phyloP scores from a whole-genome alignment of 148 eudicot species.

The Dysphania ambrosioides region DNA sequence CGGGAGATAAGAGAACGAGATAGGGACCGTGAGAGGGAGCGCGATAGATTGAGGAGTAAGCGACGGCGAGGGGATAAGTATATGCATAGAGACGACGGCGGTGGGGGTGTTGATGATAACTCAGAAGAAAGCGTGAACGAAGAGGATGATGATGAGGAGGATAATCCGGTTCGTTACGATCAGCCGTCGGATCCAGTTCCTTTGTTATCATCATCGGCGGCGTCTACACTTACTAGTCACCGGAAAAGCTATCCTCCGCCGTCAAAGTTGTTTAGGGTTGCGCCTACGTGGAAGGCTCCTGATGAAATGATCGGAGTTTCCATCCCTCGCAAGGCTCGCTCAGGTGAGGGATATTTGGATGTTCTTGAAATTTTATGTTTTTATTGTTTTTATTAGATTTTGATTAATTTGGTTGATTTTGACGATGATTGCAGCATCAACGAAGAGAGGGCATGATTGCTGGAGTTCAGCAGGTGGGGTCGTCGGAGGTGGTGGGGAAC shows the following conservation, averaged over 20 bases:
- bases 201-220: slow-evolving; percentile 23
- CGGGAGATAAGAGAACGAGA: slow-evolving; percentile 39
- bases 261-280: slow-evolving; percentile 44
- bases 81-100: no score
- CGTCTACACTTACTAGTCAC: slow-evolving; percentile 34
- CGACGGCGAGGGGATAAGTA: slow-evolving; percentile 52
- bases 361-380: no score
- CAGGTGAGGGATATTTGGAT: slow-evolving; percentile 39
- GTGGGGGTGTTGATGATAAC: slow-evolving; percentile 52
- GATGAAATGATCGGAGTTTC: slow-evolving; percentile 87
- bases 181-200: slow-evolving; percentile 43
- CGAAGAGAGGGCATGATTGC: slow-evolving; percentile 72
- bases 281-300: slow-evolving; percentile 69
- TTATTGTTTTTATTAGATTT: neutral
- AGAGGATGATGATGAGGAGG: slow-evolving; percentile 71
- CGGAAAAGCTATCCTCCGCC: slow-evolving; percentile 71
- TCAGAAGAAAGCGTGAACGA: slow-evolving; percentile 80
- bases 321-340: slow-evolving; percentile 85
- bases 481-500: slow-evolving; percentile 37
- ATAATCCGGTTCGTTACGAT: slow-evolving; percentile 32
- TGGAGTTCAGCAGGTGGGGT: slow-evolving; percentile 51
- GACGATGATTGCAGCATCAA: slow-evolving; percentile 43
- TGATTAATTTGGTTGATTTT: neutral
- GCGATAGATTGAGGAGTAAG: slow-evolving; percentile 51
- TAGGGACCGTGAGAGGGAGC: slow-evolving; percentile 6